Conservation (phyloP, 768 basidiomycete genomes). For the Kwoniella mangroviensis region DNA sequence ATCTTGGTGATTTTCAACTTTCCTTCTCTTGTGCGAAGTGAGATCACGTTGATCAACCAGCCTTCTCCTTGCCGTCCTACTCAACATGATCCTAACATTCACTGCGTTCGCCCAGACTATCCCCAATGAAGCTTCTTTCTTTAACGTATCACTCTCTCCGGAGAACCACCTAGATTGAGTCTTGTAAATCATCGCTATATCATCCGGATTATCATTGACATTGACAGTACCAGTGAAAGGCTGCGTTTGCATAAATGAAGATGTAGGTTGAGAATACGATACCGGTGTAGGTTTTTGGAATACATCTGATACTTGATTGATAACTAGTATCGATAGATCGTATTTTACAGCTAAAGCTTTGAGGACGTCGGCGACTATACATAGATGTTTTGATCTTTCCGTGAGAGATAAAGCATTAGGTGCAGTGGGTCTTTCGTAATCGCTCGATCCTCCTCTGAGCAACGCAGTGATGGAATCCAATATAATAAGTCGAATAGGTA, state of each 20-base stretch:
- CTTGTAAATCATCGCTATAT: conserved; percentile 64
- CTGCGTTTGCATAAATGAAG: conserved; percentile 22
- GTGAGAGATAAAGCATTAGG: conserved; percentile 62
- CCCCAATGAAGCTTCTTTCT: conserved; percentile 81
- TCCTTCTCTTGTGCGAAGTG: conserved; percentile 48
- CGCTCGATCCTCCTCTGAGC: conserved; percentile 68
- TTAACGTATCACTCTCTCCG: conserved; percentile 66
- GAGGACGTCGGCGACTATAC: conserved; percentile 70
- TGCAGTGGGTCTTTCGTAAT: conserved; percentile 57
- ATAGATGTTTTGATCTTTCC: conserved; percentile 73
- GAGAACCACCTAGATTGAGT: conserved; percentile 79
- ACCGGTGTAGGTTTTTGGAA: conserved; percentile 57
- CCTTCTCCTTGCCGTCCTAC: conserved; percentile 72
- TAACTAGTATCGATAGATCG: conserved; percentile 73
- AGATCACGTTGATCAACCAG: conserved; percentile 59
- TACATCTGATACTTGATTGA: conserved; percentile 89
- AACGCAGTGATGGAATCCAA: conserved; percentile 88
- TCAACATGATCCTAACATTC: conserved; percentile 81
- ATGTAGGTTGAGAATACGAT: conserved; percentile 7
- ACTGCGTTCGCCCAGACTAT: conserved; percentile 94
- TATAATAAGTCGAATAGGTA: conserved; percentile 75
- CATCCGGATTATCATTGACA: conserved; percentile 40
- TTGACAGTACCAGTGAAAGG: conserved; percentile 28
- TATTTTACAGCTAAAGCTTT: conserved; percentile 71
- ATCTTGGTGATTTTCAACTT: conserved; percentile 34